Evolutionary conservation across 306 rosid genomes (phyloP).

Genomic region (Prunus padus): DNA sequence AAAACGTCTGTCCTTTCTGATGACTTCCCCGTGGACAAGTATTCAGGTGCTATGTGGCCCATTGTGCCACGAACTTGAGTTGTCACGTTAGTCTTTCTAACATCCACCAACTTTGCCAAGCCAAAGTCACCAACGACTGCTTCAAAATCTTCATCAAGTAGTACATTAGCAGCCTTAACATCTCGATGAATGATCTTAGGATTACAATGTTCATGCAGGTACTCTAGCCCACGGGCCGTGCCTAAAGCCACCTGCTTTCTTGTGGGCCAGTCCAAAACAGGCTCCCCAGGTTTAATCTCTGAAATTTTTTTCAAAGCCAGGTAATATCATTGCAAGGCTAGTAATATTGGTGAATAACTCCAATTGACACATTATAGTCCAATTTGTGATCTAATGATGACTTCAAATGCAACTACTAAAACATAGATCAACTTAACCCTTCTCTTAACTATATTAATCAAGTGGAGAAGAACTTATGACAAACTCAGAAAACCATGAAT

Average conservation of each 20-base stretch:
- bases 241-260: slow-evolving; percentile 92
- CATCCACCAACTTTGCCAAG: slow-evolving; percentile 96
- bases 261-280: slow-evolving; percentile 81
- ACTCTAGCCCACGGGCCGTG: slow-evolving; percentile 96
- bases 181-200: slow-evolving; percentile 99
- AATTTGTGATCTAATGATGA: neutral
- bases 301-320: slow-evolving; percentile 30
- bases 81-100: slow-evolving; percentile 87
- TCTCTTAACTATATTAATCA: too few species aligned
- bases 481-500: too few species aligned
- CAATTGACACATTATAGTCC: neutral
- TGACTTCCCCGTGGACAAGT: slow-evolving; percentile 95
- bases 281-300: slow-evolving; percentile 84
- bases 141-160: slow-evolving; percentile 94
- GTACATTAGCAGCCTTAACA: slow-evolving; percentile 98
- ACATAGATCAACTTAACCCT: neutral
- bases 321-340: slow-evolving; percentile 25
- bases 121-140: slow-evolving; percentile 99
- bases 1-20: slow-evolving; percentile 99
- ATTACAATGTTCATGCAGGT: slow-evolving; percentile 96
- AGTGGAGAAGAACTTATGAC: too few species aligned
- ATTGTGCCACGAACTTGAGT: slow-evolving; percentile 99
- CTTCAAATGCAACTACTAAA: neutral
- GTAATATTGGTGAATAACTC: neutral
- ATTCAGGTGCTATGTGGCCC: slow-evolving; percentile 99